Conservation (phyloP, 1,284 basidiomycete genomes). For the Stygiomarasmius scandens region DNA sequence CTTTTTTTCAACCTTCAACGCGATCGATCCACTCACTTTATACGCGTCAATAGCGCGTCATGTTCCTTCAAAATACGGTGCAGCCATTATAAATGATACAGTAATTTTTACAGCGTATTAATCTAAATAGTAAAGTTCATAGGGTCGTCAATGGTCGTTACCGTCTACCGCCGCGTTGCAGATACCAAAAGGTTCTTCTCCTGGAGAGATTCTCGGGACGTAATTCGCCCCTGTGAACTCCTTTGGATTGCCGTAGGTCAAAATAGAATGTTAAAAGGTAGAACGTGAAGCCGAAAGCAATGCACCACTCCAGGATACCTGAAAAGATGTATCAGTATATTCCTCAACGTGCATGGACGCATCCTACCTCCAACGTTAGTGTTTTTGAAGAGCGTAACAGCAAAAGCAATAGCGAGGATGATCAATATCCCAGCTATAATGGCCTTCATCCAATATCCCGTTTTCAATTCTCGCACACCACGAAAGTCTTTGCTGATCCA, state of each 20-base stretch:
- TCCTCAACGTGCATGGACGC: background rate
- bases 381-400: slow-evolving; percentile 46
- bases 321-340: background rate
- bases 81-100: too few relatives aligned
- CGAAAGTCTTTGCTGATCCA: slow-evolving; percentile 64
- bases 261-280: slow-evolving; percentile 70
- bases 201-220: slow-evolving; percentile 17
- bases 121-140: too few relatives aligned
- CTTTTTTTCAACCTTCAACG: too few relatives aligned
- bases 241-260: slow-evolving; percentile 62
- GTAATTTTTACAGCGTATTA: too few relatives aligned
- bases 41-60: too few relatives aligned
- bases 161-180: background rate
- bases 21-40: too few relatives aligned
- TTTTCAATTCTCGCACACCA: slow-evolving; percentile 47
- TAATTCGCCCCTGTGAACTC: slow-evolving; percentile 43
- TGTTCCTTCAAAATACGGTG: too few relatives aligned
- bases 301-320: slow-evolving; percentile 73
- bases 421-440: slow-evolving; percentile 60
- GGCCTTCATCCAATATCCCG: slow-evolving; percentile 65
- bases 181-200: background rate
- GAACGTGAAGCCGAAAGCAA: slow-evolving; percentile 71
- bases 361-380: slow-evolving; percentile 53
- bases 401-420: slow-evolving; percentile 64
- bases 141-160: too few relatives aligned